phyloP scores from a whole-genome alignment of 2,329 filamentous ascomycete species.

The Pseudogymnoascus destructans region DNA sequence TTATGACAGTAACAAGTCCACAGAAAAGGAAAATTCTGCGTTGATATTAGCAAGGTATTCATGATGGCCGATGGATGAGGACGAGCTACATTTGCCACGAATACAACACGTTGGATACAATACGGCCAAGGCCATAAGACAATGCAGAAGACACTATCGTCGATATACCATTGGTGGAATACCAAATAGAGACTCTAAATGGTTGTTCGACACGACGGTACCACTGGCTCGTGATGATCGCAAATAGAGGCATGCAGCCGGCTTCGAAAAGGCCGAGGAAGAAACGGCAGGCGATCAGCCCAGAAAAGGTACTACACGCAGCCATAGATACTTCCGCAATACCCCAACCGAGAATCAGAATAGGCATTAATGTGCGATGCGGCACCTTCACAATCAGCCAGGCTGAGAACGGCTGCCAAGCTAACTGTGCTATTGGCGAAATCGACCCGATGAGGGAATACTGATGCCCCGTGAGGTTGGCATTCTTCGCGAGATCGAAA shows the following conservation, averaged over 20 bases:
- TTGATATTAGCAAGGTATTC: conserved; percentile 13
- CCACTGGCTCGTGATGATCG: conserved; percentile 42
- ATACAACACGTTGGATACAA: conserved; percentile 39
- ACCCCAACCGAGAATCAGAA: conserved; percentile 25
- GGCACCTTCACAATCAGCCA: conserved; percentile 41
- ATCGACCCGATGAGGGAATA: conserved; percentile 36
- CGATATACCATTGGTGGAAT: conserved; percentile 39
- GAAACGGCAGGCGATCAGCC: conserved; percentile 36
- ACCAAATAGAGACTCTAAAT: conserved; percentile 45
- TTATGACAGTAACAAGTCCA: conserved; percentile 35
- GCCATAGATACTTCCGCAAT: conserved; percentile 34
- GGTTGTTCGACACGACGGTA: conserved; percentile 44
- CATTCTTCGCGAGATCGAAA: conserved; percentile 35
- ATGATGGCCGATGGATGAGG: conserved; percentile 33
- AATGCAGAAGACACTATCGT: conserved; percentile 38
- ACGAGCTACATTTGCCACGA: conserved; percentile 38
- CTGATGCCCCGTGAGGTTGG: conserved; percentile 33
- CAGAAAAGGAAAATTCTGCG: conserved; percentile 30
- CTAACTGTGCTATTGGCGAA: conserved; percentile 37
- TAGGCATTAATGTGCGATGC: conserved; percentile 38
- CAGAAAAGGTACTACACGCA: conserved; percentile 37
- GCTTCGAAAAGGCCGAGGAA: conserved; percentile 41
- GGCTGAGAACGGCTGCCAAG: conserved; percentile 27
- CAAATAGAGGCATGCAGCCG: conserved; percentile 39
- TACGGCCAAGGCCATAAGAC: conserved; percentile 43